phyloP scores from a whole-genome alignment of 1,284 basidiomycete genomes.

The Cryptococcus maquisensis region DNA sequence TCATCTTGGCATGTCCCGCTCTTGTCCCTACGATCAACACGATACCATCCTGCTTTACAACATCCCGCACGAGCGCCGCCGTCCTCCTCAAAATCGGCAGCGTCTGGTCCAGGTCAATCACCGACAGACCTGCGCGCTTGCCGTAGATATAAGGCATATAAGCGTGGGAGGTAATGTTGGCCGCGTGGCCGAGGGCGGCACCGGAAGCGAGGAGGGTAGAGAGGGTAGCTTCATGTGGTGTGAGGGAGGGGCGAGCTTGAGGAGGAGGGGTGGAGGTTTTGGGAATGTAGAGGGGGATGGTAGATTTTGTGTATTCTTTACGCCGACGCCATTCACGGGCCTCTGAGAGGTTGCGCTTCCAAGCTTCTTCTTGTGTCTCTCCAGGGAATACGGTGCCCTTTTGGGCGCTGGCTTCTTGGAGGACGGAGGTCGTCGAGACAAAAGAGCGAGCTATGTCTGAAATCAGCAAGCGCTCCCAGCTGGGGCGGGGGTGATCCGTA shows the following conservation, averaged over 20 bases:
- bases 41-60: slow-evolving; percentile 76
- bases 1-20: slow-evolving; percentile 67
- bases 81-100: slow-evolving; percentile 86
- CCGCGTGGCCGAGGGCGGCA: slow-evolving; percentile 88
- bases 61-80: slow-evolving; percentile 75
- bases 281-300: slow-evolving; percentile 26
- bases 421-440: neutral
- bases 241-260: slow-evolving; percentile 11
- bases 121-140: slow-evolving; percentile 77
- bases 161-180: slow-evolving; percentile 75
- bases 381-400: slow-evolving; percentile 12
- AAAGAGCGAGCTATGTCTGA: slow-evolving; percentile 6
- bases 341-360: slow-evolving; percentile 40
- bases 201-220: slow-evolving; percentile 88
- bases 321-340: slow-evolving; percentile 37
- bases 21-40: slow-evolving; percentile 89
- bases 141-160: slow-evolving; percentile 95
- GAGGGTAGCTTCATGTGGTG: slow-evolving; percentile 52
- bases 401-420: neutral
- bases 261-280: slow-evolving; percentile 11
- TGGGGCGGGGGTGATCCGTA: neutral
- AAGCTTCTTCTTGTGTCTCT: slow-evolving; percentile 34
- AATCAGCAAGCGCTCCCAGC: neutral
- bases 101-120: slow-evolving; percentile 95
- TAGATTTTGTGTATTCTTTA: slow-evolving; percentile 13